phyloP scores from a whole-genome alignment of 139 green algal species.

The Chlorella sp. region DNA sequence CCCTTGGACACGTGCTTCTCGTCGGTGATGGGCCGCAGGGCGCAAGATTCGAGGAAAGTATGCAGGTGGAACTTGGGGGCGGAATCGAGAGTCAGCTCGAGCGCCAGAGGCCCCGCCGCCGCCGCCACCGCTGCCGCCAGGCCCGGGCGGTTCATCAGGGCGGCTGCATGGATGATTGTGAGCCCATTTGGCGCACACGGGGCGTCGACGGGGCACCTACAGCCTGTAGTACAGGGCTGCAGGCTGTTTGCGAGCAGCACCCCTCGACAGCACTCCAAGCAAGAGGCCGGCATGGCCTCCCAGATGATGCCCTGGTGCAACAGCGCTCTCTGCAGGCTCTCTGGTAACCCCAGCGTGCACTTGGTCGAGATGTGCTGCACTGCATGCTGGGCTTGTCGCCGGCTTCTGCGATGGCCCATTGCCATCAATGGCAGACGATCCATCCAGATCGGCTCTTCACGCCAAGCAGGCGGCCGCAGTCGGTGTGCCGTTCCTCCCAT shows the following conservation, averaged over 20 bases:
- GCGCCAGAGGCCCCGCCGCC: not conserved
- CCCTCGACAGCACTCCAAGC: not conserved
- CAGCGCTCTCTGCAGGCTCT: too few relatives aligned
- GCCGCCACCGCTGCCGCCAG: not conserved
- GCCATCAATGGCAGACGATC: too few relatives aligned
- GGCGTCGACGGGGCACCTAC: not conserved
- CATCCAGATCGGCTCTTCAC: too few relatives aligned
- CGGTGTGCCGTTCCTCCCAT: too few relatives aligned
- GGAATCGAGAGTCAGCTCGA: not conserved
- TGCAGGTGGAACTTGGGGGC: not conserved
- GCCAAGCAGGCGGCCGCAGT: too few relatives aligned
- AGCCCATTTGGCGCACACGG: not conserved
- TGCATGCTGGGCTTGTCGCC: too few relatives aligned
- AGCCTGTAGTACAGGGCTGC: not conserved
- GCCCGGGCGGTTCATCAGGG: not conserved
- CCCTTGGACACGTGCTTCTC: not conserved
- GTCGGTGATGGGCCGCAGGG: not conserved
- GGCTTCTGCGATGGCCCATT: too few relatives aligned
- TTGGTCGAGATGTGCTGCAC: too few relatives aligned
- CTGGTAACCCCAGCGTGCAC: not conserved
- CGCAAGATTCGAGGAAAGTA: not conserved
- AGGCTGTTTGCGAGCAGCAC: not conserved
- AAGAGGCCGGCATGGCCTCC: not conserved
- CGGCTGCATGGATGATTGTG: not conserved
- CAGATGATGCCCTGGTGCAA: too few relatives aligned